Evolutionary conservation across 139 green algal species (phyloP), one percentile per base, ranked within the genome.

Genomic region (Chlamydomonas sp.): DNA sequence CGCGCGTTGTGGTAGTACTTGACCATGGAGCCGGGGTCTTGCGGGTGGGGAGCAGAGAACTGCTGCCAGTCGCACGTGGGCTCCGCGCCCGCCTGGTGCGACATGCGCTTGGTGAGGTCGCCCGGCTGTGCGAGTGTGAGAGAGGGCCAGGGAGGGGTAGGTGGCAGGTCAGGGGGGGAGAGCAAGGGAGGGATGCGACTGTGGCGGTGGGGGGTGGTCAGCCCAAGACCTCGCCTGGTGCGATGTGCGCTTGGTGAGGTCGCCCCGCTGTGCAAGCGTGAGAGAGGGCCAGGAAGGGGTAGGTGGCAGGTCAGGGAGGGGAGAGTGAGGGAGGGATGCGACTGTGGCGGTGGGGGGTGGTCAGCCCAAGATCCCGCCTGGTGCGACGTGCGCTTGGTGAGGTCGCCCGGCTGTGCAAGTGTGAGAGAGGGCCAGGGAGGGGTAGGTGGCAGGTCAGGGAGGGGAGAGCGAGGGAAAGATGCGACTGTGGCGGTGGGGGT

Each of bases 1-100:
- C 39, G 3, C 0, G 59, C 43, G 71, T 82, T 85, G 63, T 83
- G 39, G 64, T 79, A 85, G 28, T 79, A 85, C 0, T 66, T 77
- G 2, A 85, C 54, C 5, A 37, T 16, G 29, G 74, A 77, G 5
- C 26, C 28, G 1, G 70, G 71, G 36, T 82, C 62, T 29, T 70
- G 16, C 8, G 65, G 35, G 35, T 80, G 73, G 1, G 79, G 72
- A 6, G 38, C 58, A 0, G 47, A 72, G 50, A 63, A 58, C 38
- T 71, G 59, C 73, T 82, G 73, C 75, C 75, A 85, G 1, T 68
- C 63, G 35, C 49, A 69, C 50, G 24, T 61, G 5, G 71, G 71
- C 71, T 77, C 71, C 29, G 5, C 4, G 2, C 3, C 22, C 3
- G 54, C 38, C 5, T 3, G 3, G 2, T 28, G 62, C 48, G 67